A percentile compares a stretch with the other conserved stretches of the same genome.
These are phyloP conservation scores for Colletotrichum liaoningense DNA, from an alignment of 2,329 filamentous ascomycete genomes.

Conservation along the genomic window DNA sequence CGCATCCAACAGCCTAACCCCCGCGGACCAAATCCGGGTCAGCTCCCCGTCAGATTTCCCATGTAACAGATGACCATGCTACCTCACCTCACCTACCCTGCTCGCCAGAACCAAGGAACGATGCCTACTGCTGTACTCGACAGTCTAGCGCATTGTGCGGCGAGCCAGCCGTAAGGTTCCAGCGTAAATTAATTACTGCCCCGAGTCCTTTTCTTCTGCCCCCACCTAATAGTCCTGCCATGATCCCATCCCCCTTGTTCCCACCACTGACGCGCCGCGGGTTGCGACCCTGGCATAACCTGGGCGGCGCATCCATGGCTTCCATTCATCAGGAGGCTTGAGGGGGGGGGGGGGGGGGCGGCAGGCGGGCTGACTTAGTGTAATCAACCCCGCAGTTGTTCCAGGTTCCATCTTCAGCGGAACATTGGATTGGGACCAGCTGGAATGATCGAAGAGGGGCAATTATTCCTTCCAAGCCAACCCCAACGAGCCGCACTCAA, in stretches of 20 bases:
- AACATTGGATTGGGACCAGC: slow-evolving; percentile 20
- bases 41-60: background rate
- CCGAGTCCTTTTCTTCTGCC: background rate
- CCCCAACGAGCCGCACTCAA: slow-evolving; percentile 21
- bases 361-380: background rate
- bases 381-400: slow-evolving; percentile 30
- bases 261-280: slow-evolving; percentile 20
- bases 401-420: slow-evolving; percentile 33
- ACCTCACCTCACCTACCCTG: background rate
- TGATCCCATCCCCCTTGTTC: slow-evolving; percentile 27
- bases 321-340: background rate
- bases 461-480: background rate
- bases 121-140: background rate
- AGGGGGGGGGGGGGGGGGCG: background rate
- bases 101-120: slow-evolving; percentile 18
- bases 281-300: slow-evolving; percentile 25
- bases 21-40: background rate
- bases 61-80: background rate
- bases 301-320: background rate
- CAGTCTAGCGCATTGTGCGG: too few relatives aligned
- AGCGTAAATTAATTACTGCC: too few relatives aligned
- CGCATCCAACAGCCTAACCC: background rate
- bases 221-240: background rate
- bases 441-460: slow-evolving; percentile 18
- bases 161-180: too few relatives aligned